Conservation (phyloP, 2,329 filamentous ascomycete genomes). For the Lasiodiplodia sp. region DNA sequence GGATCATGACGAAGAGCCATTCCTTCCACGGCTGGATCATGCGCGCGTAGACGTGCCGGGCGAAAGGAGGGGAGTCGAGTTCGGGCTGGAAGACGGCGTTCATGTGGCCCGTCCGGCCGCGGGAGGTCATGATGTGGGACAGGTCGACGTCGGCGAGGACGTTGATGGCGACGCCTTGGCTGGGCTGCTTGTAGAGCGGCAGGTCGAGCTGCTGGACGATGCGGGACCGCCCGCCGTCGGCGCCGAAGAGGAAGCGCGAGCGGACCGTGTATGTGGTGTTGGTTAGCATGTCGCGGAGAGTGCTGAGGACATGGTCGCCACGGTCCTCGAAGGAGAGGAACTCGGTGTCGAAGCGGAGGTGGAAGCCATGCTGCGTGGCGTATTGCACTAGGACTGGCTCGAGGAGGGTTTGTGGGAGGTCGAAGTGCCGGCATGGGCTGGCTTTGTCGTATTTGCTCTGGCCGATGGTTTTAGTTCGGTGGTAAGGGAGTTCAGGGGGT, state of each 20-base stretch:
- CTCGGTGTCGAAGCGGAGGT: constrained; percentile 49
- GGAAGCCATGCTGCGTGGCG: constrained; percentile 48
- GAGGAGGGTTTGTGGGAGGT: constrained; percentile 53
- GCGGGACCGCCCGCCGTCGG: constrained; percentile 61
- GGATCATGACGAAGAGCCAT: constrained; percentile 56
- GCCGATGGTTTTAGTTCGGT: constrained; percentile 11
- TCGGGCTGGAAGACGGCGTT: constrained; percentile 68
- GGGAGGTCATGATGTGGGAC: constrained; percentile 54
- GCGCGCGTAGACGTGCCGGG: constrained; percentile 58
- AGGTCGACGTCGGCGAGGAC: constrained; percentile 61
- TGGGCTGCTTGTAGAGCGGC: constrained; percentile 53
- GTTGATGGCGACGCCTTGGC: constrained; percentile 59
- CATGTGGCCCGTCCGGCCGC: constrained; percentile 60
- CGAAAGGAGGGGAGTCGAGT: constrained; percentile 58
- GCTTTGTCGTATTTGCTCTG: constrained; percentile 51
- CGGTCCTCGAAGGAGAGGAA: constrained; percentile 41
- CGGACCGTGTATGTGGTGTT: constrained; percentile 53
- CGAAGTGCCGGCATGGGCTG: constrained; percentile 51
- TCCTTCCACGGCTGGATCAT: constrained; percentile 71
- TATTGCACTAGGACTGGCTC: constrained; percentile 52
- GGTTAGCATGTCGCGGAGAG: constrained; percentile 47
- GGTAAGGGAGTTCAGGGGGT: not conserved
- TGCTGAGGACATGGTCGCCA: constrained; percentile 42
- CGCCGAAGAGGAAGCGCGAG: constrained; percentile 66
- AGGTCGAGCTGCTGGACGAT: constrained; percentile 57